phyloP scores from a whole-genome alignment of 2,329 filamentous ascomycete genomes.

The Helicocarpus griseus region DNA sequence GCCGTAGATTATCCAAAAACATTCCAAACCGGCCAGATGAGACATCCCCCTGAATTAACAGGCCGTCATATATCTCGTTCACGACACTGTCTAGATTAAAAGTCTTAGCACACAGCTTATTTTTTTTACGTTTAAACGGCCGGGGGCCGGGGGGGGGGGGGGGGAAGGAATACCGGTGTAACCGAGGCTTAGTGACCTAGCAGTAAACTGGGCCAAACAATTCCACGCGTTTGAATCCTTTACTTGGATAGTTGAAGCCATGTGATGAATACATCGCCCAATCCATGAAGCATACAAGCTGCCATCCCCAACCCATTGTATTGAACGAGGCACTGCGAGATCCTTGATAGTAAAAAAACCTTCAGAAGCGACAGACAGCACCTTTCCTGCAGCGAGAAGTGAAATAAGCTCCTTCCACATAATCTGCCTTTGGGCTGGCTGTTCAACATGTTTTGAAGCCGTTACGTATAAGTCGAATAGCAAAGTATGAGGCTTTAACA shows the following conservation, averaged over 20 bases:
- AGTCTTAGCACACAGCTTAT: slow-evolving; percentile 10
- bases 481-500: slow-evolving; percentile 37
- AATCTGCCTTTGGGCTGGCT: slow-evolving; percentile 38
- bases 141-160: too few species aligned
- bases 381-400: slow-evolving; percentile 50
- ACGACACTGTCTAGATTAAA: slow-evolving; percentile 29
- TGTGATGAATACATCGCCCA: slow-evolving; percentile 48
- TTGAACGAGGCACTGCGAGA: slow-evolving; percentile 15
- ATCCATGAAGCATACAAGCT: slow-evolving; percentile 62
- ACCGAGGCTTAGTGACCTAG: slow-evolving; percentile 59
- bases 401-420: slow-evolving; percentile 56
- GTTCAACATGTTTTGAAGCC: slow-evolving; percentile 31
- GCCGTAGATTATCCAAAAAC: slow-evolving; percentile 35
- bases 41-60: slow-evolving; percentile 25
- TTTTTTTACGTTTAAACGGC: neutral
- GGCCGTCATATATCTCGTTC: slow-evolving; percentile 27
- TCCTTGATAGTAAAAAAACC: slow-evolving; percentile 33
- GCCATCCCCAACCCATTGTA: slow-evolving; percentile 56
- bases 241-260: slow-evolving; percentile 34
- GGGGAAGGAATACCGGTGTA: slow-evolving; percentile 50
- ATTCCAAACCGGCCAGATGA: slow-evolving; percentile 23
- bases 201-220: slow-evolving; percentile 36
- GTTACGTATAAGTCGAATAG: slow-evolving; percentile 37
- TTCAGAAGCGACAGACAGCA: slow-evolving; percentile 51
- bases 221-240: slow-evolving; percentile 22